Percentiles rank a stretch among this genome's conserved stretches.
Conservation (phyloP, 2,329 filamentous ascomycete species). For the Dactylonectria estremocensis region DNA sequence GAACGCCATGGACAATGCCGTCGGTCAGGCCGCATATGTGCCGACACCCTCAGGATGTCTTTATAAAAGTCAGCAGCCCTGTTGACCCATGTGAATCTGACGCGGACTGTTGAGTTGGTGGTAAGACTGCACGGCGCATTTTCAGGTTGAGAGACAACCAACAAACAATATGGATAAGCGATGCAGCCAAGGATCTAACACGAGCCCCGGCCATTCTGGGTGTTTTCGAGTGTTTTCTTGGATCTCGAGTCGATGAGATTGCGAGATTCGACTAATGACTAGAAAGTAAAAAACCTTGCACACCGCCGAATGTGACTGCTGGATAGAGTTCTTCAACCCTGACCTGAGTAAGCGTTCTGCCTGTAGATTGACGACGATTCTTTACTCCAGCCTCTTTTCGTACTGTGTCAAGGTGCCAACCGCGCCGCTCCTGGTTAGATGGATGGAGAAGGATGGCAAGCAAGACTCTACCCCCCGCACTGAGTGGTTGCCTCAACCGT, state of each 20-base stretch:
- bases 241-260: constrained; percentile 38
- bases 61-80: constrained; percentile 6
- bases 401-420: constrained; percentile 20
- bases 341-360: constrained; percentile 4
- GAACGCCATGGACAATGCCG: not conserved
- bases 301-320: constrained; percentile 3
- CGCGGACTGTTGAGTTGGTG: constrained; percentile 26
- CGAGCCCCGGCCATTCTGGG: constrained; percentile 30
- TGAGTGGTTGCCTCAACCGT: constrained; percentile 24
- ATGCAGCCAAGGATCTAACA: constrained; percentile 15
- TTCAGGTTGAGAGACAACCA: constrained; percentile 25
- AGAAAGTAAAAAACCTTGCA: constrained; percentile 19
- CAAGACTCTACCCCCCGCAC: constrained; percentile 32
- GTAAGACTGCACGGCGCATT: constrained; percentile 25
- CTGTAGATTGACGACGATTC: constrained; percentile 12
- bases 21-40: constrained; percentile 6
- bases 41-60: constrained; percentile 13
- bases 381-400: constrained; percentile 21
- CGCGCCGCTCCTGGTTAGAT: constrained; percentile 20
- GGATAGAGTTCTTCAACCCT: constrained; percentile 10
- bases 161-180: constrained; percentile 27
- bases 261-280: constrained; percentile 19
- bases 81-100: constrained; percentile 31
- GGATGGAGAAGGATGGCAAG: constrained; percentile 31
- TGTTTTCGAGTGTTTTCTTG: constrained; percentile 24